Base-by-base conservation (phyloP, 208 protist species). In the Phytomonas sp. region DNA sequence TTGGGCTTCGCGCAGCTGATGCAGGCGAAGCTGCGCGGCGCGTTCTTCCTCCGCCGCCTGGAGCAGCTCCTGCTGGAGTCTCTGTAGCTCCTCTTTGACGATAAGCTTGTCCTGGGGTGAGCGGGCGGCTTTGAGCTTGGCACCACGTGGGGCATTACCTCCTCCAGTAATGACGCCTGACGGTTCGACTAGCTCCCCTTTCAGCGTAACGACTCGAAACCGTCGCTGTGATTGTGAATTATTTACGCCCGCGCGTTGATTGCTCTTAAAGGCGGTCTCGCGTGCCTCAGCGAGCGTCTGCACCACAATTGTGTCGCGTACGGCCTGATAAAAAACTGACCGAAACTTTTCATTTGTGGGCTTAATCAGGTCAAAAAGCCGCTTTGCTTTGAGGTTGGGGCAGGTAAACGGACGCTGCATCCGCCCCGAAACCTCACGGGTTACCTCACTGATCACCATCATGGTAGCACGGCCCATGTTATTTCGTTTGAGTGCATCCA, bases 161-260 rank as follows among this genome's bases (percentile, higher is more conserved):
- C 99, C 99, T 40, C 99, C 99, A 7, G 95, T 98, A 93, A 99
- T 99, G 36, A 98, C 94, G 71, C 99, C 99, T 36, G 79, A 88
- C 1, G 85, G 81, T 73, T 99, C 99, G 45, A 99, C 98, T 23
- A 99, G 67, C 71, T 98, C 84, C 1, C 98, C 98, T 60, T 93
- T 94, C 0, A 98, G 74, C 23, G 98, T 99, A 4, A 99, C 98
- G 0, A 99, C 98, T 63, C 98, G 96, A 73, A 87, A 81, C 29
- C 93, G 88, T 71, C 81, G 75, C n/a, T 62, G 23, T 31, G 49
- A 12, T 10, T 36, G 37, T n/a, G 14, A 32, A 69, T 49, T 37
- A 31, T 37, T 5, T 33, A 19, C 26, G 8, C 60, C 23, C 16
- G 23, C 14, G n/a, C 49, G 29, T 3, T 68, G 66, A 36, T 72